Evolutionary conservation across 148 eudicot species (phyloP), one percentile per base, ranked within the genome.

Genomic region (Pouteria glomerata): DNA sequence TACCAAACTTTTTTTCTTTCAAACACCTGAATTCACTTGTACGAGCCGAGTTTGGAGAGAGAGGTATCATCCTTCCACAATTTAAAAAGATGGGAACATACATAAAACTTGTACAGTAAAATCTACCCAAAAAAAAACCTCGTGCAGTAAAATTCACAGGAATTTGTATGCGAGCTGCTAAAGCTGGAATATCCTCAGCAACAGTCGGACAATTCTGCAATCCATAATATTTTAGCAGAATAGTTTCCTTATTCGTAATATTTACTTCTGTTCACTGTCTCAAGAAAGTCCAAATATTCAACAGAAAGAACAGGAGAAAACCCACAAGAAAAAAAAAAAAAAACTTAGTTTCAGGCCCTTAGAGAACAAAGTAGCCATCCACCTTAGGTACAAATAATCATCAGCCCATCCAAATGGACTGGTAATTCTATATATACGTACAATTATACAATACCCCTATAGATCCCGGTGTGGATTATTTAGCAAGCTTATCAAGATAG

Each of bases 321-420:
- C n/a, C n/a, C 31, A 47, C 75, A 59, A 45, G 61, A 72, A 45
- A 15, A 14, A 16, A 50, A 24, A 14, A 35, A 50, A 52, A 51
- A 52, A 30, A 11, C 3, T 2, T 2, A 30, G 70, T 51, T 47
- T 52, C 53, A 52, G 69, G 63, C 53, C 45, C 69, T 6, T 13
- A 3, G 52, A 14, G 42, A 52, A 14, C 35, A 62, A 71, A 63
- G n/a, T n/a, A 76, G 76, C 47, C 73, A 45, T 55, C 69, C n/a
- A n/a, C n/a, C 57, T 48, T 48, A 26, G 65, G 15, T 41, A n/a
- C n/a, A n/a, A n/a, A 57, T 37, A 41, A 57, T 45, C 63, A 44
- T 62, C 80, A 75, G 80, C 78, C 80, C 84, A 82, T 71, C 59
- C 63, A 51, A 80, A 66, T 79, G 82, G 83, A 79, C 81, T 69